Conservation (phyloP, 2,329 filamentous ascomycete genomes). For the Thielaviopsis musarum region DNA sequence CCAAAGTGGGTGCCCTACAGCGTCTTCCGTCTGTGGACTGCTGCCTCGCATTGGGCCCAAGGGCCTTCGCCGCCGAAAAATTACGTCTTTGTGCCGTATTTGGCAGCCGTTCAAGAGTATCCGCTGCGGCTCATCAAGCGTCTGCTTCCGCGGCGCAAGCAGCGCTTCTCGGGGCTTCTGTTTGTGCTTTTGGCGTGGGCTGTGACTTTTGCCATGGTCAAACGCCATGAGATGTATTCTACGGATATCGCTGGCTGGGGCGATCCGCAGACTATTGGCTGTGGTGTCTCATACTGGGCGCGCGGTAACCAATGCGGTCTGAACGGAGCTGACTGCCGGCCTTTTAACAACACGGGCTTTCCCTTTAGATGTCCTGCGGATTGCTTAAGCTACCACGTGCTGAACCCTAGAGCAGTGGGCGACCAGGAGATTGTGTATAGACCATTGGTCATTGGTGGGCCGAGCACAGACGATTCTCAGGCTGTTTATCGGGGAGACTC, state of each 20-base stretch:
- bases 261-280: constrained; percentile 45
- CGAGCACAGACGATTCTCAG: constrained; percentile 25
- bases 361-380: constrained; percentile 61
- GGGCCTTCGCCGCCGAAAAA: constrained; percentile 37
- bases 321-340: constrained; percentile 57
- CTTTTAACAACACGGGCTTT: constrained; percentile 53
- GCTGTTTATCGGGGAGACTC: constrained; percentile 76
- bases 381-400: constrained; percentile 46
- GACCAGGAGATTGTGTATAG: constrained; percentile 47
- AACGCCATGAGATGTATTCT: constrained; percentile 42
- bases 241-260: constrained; percentile 53
- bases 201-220: constrained; percentile 49
- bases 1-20: constrained; percentile 44
- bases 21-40: constrained; percentile 28
- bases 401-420: constrained; percentile 62
- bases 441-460: constrained; percentile 53
- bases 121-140: constrained; percentile 47
- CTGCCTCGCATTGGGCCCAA: constrained; percentile 31
- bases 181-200: constrained; percentile 51
- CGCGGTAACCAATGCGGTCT: constrained; percentile 56
- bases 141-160: constrained; percentile 40
- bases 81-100: constrained; percentile 39
- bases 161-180: constrained; percentile 41
- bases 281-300: constrained; percentile 53
- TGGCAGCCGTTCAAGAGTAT: constrained; percentile 49